Percentiles rank a stretch among this genome's conserved stretches.
phyloP scores from a whole-genome alignment of 169 alveolate genomes.

The Plasmodium falciparum region DNA sequence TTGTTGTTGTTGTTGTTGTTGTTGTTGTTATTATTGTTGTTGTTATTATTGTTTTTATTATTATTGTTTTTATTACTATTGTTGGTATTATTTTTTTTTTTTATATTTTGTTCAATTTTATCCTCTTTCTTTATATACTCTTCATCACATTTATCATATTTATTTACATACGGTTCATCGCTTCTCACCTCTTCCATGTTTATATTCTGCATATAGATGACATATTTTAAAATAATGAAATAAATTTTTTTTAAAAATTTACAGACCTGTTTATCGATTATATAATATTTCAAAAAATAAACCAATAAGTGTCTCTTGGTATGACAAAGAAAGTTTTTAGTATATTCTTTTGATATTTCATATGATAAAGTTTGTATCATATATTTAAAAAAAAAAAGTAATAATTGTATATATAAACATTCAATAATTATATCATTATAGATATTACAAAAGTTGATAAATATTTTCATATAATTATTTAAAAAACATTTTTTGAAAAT shows the following conservation, averaged over 20 bases:
- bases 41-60: no score
- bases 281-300: constrained; percentile 41
- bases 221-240: constrained; percentile 52
- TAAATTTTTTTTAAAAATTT: constrained; percentile 31
- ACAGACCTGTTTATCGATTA: constrained; percentile 34
- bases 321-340: not conserved
- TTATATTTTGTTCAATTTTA: constrained; percentile 7
- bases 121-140: not conserved
- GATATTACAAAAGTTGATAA: constrained; percentile 42
- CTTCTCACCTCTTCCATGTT: not conserved
- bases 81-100: not conserved
- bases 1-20: not conserved
- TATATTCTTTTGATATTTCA: constrained; percentile 24
- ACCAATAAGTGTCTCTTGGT: constrained; percentile 29
- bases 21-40: not conserved
- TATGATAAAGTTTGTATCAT: constrained; percentile 21
- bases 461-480: constrained; percentile 51
- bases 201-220: constrained; percentile 50
- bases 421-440: constrained; percentile 66
- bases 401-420: constrained; percentile 51
- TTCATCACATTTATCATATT: not conserved
- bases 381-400: constrained; percentile 56
- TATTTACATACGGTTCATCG: not conserved
- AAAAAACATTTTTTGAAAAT: constrained; percentile 25
- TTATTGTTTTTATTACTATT: not conserved